phyloP scores from a whole-genome alignment of 257 asterid species.

The Echites panduratus region DNA sequence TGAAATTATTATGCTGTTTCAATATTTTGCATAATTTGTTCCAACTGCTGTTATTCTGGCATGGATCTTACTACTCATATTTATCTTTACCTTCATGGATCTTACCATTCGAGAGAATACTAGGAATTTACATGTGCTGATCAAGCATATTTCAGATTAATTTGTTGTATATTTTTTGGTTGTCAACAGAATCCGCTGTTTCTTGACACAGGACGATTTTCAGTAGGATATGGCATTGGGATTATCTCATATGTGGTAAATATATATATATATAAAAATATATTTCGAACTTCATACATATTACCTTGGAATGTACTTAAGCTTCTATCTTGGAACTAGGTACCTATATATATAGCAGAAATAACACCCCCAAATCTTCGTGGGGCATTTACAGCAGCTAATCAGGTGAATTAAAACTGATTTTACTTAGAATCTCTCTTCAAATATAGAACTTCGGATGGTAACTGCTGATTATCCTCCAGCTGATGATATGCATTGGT shows the following conservation, averaged over 20 bases:
- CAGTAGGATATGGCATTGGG: constrained; percentile 73
- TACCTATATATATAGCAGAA: constrained; percentile 87
- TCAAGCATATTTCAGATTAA: constrained; percentile 3
- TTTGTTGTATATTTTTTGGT: constrained; percentile 8
- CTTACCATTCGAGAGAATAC: neutral
- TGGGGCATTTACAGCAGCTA: constrained; percentile 73
- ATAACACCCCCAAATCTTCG: constrained; percentile 81
- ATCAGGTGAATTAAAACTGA: constrained; percentile 49
- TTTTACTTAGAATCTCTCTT: neutral
- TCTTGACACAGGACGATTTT: constrained; percentile 78
- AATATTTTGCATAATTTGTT: neutral
- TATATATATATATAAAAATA: too few relatives aligned
- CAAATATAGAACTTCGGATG: constrained; percentile 15
- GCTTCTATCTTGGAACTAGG: constrained; percentile 38
- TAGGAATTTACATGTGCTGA: neutral
- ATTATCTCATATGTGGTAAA: constrained; percentile 73
- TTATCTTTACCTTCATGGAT: too few relatives aligned
- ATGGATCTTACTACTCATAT: neutral
- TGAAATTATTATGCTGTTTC: neutral
- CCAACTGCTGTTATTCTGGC: neutral
- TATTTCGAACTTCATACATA: neutral
- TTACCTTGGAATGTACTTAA: constrained; percentile 4
- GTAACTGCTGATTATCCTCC: constrained; percentile 19
- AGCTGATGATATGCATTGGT: constrained; percentile 88
- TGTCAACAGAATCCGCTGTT: constrained; percentile 56